Evolutionary conservation across 352 stramenopile species (phyloP).

Genomic region (Pythium phragmiticola): DNA sequence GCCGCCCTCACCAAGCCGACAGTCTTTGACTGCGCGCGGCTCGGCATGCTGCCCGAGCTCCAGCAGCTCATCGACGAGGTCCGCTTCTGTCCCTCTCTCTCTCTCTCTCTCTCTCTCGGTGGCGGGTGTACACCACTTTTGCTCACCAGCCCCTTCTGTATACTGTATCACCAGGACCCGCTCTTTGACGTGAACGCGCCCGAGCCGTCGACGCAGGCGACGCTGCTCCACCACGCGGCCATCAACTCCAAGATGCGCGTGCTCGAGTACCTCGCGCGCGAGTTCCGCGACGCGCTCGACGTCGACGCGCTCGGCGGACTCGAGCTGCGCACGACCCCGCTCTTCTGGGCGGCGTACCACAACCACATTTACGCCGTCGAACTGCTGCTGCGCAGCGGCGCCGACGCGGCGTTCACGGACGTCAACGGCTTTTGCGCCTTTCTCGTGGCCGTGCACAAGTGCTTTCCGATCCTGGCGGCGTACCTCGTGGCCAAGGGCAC

Average conservation of each 20-base stretch:
- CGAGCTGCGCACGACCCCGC: slow-evolving; percentile 58
- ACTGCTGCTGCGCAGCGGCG: slow-evolving; percentile 59
- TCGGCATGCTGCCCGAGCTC: slow-evolving; percentile 59
- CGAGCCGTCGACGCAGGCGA: slow-evolving; percentile 54
- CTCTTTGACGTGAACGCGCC: slow-evolving; percentile 59
- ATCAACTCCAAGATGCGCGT: slow-evolving; percentile 81
- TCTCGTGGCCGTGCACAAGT: slow-evolving; percentile 64
- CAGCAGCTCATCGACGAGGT: slow-evolving; percentile 55
- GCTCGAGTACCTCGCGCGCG: slow-evolving; percentile 40
- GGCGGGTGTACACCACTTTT: neutral
- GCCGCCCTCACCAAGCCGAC: slow-evolving; percentile 34
- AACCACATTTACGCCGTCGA: slow-evolving; percentile 85
- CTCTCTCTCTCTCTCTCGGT: neutral
- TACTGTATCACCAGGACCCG: slow-evolving; percentile 29
- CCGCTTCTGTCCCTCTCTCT: neutral
- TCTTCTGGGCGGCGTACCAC: slow-evolving; percentile 72
- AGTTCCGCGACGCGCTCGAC: slow-evolving; percentile 32
- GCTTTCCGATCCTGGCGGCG: slow-evolving; percentile 73
- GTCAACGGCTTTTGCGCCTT: slow-evolving; percentile 56
- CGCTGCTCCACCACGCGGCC: slow-evolving; percentile 73
- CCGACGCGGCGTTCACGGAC: slow-evolving; percentile 54
- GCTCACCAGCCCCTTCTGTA: neutral
- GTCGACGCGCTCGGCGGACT: slow-evolving; percentile 53
- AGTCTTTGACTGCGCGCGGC: slow-evolving; percentile 63
- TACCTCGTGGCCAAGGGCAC: slow-evolving; percentile 80